These are phyloP conservation scores for Brassica cretica DNA, from an alignment of 345 rosid genomes.

Conservation along the genomic window DNA sequence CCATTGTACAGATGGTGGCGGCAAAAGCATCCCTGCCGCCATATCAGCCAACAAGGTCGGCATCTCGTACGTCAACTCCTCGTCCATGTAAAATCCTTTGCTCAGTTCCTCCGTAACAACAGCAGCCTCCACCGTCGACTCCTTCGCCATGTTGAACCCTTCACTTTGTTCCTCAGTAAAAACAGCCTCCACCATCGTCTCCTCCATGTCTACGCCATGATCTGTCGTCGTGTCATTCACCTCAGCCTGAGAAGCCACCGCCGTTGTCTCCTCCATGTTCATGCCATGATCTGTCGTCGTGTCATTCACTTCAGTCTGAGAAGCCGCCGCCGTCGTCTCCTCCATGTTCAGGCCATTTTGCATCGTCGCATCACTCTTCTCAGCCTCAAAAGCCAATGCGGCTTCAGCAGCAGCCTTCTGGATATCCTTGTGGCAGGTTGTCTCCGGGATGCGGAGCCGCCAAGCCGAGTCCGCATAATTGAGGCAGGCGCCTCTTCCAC, in stretches of 20 bases:
- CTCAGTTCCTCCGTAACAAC: constrained; percentile 10
- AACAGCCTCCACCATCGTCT: constrained; percentile 1
- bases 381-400: constrained; percentile 22
- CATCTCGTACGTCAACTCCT: constrained; percentile 63
- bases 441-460: constrained; percentile 66
- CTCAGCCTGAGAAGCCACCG: constrained; percentile 21
- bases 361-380: neutral
- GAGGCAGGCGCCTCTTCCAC: constrained; percentile 73
- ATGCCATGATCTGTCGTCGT: neutral
- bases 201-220: constrained; percentile 1
- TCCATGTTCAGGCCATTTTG: neutral
- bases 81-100: constrained; percentile 48
- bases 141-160: constrained; percentile 54
- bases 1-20: constrained; percentile 50
- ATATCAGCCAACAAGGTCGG: constrained; percentile 56
- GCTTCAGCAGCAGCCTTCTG: constrained; percentile 47
- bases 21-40: constrained; percentile 76
- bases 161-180: constrained; percentile 18
- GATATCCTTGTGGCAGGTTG: constrained; percentile 59
- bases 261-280: neutral
- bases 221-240: neutral
- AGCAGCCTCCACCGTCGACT: constrained; percentile 35
- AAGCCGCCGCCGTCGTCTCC: constrained; percentile 3
- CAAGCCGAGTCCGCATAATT: constrained; percentile 87
- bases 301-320: constrained; percentile 13